Conservation (phyloP, 345 rosid species). For the Noccaea caerulescens region DNA sequence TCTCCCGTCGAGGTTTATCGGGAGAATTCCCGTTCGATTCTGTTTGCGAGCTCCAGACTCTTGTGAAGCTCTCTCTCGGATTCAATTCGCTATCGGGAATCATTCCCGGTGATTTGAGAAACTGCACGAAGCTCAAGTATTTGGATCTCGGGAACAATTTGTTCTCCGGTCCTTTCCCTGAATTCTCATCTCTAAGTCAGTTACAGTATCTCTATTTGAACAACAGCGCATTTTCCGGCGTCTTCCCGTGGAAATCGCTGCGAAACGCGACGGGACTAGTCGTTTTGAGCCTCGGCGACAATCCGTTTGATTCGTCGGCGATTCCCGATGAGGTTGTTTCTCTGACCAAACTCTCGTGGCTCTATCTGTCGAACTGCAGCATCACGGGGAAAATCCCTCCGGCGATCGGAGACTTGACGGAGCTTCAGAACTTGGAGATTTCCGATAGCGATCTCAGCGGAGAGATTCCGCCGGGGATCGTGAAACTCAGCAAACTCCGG, state of each 20-base stretch:
- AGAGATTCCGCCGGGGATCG: slow-evolving; percentile 64
- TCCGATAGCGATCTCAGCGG: slow-evolving; percentile 56
- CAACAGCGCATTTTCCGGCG: slow-evolving; percentile 62
- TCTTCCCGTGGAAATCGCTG: slow-evolving; percentile 76
- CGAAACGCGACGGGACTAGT: slow-evolving; percentile 54
- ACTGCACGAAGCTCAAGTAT: slow-evolving; percentile 59
- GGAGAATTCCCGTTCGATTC: slow-evolving; percentile 62
- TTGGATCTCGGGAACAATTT: slow-evolving; percentile 77
- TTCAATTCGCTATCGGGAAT: slow-evolving; percentile 58
- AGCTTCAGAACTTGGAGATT: slow-evolving; percentile 64
- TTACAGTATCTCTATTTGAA: slow-evolving; percentile 62
- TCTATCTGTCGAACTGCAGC: slow-evolving; percentile 72
- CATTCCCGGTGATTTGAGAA: slow-evolving; percentile 47
- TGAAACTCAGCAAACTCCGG: slow-evolving; percentile 61
- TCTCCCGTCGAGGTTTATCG: slow-evolving; percentile 49
- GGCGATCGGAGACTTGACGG: slow-evolving; percentile 61
- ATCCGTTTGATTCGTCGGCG: slow-evolving; percentile 50
- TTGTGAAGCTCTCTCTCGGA: slow-evolving; percentile 74
- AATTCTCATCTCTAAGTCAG: slow-evolving; percentile 53
- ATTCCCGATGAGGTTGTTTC: slow-evolving; percentile 57
- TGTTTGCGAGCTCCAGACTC: slow-evolving; percentile 58
- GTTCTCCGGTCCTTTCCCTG: slow-evolving; percentile 68
- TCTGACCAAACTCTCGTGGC: slow-evolving; percentile 58
- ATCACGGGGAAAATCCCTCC: slow-evolving; percentile 63
- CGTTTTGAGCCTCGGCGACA: slow-evolving; percentile 71